Base-by-base conservation (phyloP, 2,329 filamentous ascomycete species). In the Colletotrichum endophyticum region DNA sequence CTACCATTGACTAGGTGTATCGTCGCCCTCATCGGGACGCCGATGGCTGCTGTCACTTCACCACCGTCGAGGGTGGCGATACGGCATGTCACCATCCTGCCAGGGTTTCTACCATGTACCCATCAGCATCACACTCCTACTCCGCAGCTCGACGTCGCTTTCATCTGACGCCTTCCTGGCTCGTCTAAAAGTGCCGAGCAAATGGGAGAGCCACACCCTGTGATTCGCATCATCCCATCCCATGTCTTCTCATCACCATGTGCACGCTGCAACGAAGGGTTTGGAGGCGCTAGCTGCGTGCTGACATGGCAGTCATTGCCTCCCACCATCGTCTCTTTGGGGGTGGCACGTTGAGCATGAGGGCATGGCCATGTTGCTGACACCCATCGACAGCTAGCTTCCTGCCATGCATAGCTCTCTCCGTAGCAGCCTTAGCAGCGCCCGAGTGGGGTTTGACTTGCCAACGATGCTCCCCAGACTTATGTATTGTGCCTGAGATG, bases 401-500 rank as follows among this genome's bases (percentile, higher is more conserved):
- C 56, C 36, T 68, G 73, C 63, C 63, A 57, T 53, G 36, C 57
- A 30, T 44, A 57, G 62, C 73, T 73, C 39, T 22, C n/a, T 49
- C 57, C 22, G 70, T 36, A 49, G 64, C 70, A 69, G 39, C 70
- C 22, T 27, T 19, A 39, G 70, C 30, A 34, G 28, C 53, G 22
- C 49, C n/a, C 32, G 63, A 34, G 70, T 62, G 62, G 70, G 53
- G 32, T 25, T 44, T 69, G 57, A 59, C 64, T 76, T 66, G 64
- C 64, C 49, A 69, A 59, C 44, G 27, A 34, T 63, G 30, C 70
- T 49, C 19, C 28, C 49, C 32, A 72, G 68, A 59, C 68, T 72
- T 53, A 66, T 57, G 72, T 75, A 19, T 59, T 57, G 73, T 69
- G 27, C 70, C 73, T 73, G 63, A 69, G 63, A 62, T 49, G 70